Evolutionary conservation across 2,329 filamentous ascomycete species (phyloP).

Genomic region (Apiospora arundinis): DNA sequence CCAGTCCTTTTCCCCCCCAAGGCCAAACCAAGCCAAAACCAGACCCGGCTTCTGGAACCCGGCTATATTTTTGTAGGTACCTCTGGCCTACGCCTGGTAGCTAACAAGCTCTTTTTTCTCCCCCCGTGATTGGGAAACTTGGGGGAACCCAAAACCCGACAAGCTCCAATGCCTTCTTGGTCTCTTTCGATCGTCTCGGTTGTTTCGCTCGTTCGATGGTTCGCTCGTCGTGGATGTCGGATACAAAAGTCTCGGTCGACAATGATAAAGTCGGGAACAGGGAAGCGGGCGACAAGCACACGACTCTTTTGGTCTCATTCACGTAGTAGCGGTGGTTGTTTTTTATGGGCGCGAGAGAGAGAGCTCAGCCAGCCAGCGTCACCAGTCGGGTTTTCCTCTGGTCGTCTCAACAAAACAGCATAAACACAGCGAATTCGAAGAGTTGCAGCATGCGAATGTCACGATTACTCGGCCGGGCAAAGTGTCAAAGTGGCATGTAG

Average conservation of each 20-base stretch:
- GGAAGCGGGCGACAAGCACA: not conserved
- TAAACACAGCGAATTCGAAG: not conserved
- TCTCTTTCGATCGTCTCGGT: not conserved
- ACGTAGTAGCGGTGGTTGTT: not conserved
- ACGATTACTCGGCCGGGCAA: not conserved
- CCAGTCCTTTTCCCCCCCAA: not conserved
- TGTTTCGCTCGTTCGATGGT: not conserved
- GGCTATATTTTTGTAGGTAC: not conserved
- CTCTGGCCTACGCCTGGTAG: not conserved
- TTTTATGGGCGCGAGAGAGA: not conserved
- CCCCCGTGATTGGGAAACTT: conserved; percentile 13
- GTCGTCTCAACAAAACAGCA: not conserved
- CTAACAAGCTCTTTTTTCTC: not conserved
- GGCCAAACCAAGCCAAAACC: conserved; percentile 4
- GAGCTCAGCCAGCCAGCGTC: conserved; percentile 9
- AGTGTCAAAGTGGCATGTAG: not conserved
- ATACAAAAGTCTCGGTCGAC: not conserved
- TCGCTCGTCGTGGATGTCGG: not conserved
- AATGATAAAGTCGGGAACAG: not conserved
- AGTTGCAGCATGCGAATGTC: not conserved
- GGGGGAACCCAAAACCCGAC: conserved; percentile 11
- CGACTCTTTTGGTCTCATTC: not conserved
- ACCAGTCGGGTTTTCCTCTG: not conserved
- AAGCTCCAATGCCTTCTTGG: conserved; percentile 5
- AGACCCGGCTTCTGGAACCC: not conserved